These are phyloP conservation scores for Suhomyces maxii DNA, from an alignment of 1,139 yeast genomes.

Conservation along the genomic window DNA sequence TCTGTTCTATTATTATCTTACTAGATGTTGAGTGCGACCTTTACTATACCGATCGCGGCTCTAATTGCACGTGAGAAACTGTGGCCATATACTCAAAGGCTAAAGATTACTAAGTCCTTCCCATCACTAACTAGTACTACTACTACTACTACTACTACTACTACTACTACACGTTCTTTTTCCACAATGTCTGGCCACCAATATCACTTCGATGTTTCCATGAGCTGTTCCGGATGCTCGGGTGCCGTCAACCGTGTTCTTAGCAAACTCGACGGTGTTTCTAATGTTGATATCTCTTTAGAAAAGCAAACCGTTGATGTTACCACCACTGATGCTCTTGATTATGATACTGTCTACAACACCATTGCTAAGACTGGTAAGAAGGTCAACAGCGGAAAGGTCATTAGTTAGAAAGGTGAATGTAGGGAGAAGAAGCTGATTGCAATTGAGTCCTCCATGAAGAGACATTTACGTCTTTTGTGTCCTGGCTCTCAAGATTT, in stretches of 20 bases:
- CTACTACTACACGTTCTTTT: neutral
- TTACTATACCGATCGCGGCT: neutral
- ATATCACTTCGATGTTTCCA: slow-evolving; percentile 74
- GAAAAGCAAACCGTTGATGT: slow-evolving; percentile 85
- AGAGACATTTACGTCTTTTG: too few relatives aligned
- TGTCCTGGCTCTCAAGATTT: too few relatives aligned
- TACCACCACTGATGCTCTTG: slow-evolving; percentile 50
- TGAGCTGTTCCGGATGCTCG: slow-evolving; percentile 88
- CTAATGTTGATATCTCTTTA: slow-evolving; percentile 68
- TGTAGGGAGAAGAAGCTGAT: neutral
- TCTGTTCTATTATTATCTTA: neutral
- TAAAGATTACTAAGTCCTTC: too few relatives aligned
- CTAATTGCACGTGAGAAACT: neutral
- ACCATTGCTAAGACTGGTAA: slow-evolving; percentile 92
- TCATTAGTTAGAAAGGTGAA: slow-evolving; percentile 19
- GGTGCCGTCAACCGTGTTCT: slow-evolving; percentile 83
- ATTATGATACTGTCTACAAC: slow-evolving; percentile 73
- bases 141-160: too few relatives aligned
- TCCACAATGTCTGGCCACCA: slow-evolving; percentile 46
- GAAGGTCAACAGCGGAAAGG: slow-evolving; percentile 66
- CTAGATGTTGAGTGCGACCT: neutral
- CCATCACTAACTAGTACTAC: too few relatives aligned
- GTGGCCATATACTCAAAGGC: too few relatives aligned
- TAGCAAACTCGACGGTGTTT: slow-evolving; percentile 71
- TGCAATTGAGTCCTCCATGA: too few relatives aligned